Evolutionary conservation across 305 asterid genomes (phyloP), one percentile per base, ranked within the genome.

Genomic region (Caryopteris hybrid): DNA sequence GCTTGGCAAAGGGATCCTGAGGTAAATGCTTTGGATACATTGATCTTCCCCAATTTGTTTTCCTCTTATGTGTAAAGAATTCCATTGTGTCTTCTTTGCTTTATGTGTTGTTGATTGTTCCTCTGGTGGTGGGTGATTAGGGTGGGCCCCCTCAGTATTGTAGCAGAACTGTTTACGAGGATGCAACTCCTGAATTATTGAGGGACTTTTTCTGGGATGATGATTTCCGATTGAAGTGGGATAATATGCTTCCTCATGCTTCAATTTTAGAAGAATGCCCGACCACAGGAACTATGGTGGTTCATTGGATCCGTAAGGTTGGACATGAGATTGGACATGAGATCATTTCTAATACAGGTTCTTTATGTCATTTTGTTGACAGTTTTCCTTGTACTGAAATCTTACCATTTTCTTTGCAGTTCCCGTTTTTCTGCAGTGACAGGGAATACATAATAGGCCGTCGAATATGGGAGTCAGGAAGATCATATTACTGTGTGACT

Each of bases 131-230:
- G 51, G 13, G 58, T 69, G 77, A 43, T 63, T 69, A 88, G 99
- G 76, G 18, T 67, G 95, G 95, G 1, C 99, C 97, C 23, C 97
- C 96, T 57, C 95, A 93, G 66, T 93, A 88, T 73, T 82, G 96
- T 58, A 91, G 97, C 90, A 79, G 91, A 77, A 91, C 96, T 18
- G 95, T 93, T 9, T 93, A 91, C 52, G 99, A 93, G 77, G 89
- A 93, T 75, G 96, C 99, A 8, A 80, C 92, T 22, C 97, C 99
- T 1, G 96, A 93, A 71, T 68, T 91, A 36, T 59, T 93, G 59
- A 80, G 96, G 79, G 99, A 88, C 68, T 93, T 93, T 61, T 93
- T 91, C 69, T 91, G 97, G 97, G 99, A 93, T 52, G 99, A 91
- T 61, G 96, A 87, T 54, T 93, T 93, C 60, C 85, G 99, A 16